Conservation (phyloP, 1,284 basidiomycete species). For the Wallemia hederae region DNA sequence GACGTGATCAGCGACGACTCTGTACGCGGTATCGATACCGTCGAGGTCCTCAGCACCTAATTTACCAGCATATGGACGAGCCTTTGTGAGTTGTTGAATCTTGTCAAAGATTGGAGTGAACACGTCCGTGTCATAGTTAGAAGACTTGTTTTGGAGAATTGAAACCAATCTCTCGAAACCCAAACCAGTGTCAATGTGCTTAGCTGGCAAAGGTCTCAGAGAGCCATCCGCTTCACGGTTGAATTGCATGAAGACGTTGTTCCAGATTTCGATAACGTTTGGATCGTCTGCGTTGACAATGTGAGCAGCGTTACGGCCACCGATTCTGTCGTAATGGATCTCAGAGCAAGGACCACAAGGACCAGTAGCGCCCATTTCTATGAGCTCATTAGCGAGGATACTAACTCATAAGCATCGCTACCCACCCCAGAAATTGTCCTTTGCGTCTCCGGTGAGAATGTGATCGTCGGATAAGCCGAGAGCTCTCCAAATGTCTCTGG, state of each 20-base stretch:
- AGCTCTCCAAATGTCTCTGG: constrained; percentile 47
- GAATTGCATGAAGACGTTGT: constrained; percentile 97
- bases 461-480: constrained; percentile 67
- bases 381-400: neutral
- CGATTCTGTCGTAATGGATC: constrained; percentile 88
- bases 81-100: constrained; percentile 69
- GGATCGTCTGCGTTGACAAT: constrained; percentile 89
- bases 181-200: constrained; percentile 96
- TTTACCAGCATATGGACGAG: constrained; percentile 58
- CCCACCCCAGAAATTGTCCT: constrained; percentile 97
- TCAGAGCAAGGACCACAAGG: constrained; percentile 96
- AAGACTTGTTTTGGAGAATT: constrained; percentile 60
- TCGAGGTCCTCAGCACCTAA: constrained; percentile 79
- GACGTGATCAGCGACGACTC: constrained; percentile 88
- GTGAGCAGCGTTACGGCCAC: constrained; percentile 63
- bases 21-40: constrained; percentile 89
- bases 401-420: constrained; percentile 3
- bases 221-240: constrained; percentile 75
- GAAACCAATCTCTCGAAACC: constrained; percentile 94
- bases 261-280: constrained; percentile 94
- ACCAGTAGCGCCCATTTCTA: constrained; percentile 93
- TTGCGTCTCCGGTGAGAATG: constrained; percentile 74
- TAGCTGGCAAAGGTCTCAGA: constrained; percentile 51
- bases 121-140: constrained; percentile 94
- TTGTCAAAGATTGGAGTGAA: constrained; percentile 67